These are phyloP conservation scores for Isabelozyma gotoi DNA, from an alignment of 805 yeast species.

Conservation along the genomic window DNA sequence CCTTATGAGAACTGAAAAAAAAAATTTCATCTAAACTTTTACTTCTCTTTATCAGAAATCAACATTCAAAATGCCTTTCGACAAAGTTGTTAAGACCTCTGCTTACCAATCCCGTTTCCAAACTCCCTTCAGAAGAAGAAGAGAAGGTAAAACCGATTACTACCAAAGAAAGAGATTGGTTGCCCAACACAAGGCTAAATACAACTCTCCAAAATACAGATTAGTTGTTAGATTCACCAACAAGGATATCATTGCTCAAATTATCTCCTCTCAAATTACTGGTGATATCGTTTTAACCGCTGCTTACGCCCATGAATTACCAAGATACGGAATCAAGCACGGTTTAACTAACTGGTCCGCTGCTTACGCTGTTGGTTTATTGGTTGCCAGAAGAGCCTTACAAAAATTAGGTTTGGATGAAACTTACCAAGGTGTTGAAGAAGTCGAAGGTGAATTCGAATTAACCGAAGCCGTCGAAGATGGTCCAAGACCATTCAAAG, in stretches of 20 bases:
- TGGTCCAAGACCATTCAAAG: constrained; percentile 99
- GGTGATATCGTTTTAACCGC: constrained; percentile 96
- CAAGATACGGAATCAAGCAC: constrained; percentile 94
- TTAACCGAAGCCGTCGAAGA: constrained; percentile 99
- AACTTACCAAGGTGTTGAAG: constrained; percentile 98
- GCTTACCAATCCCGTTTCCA: constrained; percentile 99
- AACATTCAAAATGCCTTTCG: constrained; percentile 67
- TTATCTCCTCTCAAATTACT: constrained; percentile 92
- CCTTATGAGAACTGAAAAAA: neutral
- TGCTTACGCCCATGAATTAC: constrained; percentile 98
- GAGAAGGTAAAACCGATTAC: constrained; percentile 99
- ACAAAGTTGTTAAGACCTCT: constrained; percentile 69
- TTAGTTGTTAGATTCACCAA: constrained; percentile 99
- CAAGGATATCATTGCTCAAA: constrained; percentile 98
- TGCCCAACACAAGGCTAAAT: constrained; percentile 99
- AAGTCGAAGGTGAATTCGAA: constrained; percentile 98
- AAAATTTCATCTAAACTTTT: neutral
- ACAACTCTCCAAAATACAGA: constrained; percentile 99
- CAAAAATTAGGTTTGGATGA: constrained; percentile 97
- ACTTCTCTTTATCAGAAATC: neutral
- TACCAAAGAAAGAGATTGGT: constrained; percentile 99
- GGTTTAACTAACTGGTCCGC: constrained; percentile 99
- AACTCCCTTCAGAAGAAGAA: constrained; percentile 99
- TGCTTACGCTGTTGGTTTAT: constrained; percentile 98
- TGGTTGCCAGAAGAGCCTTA: constrained; percentile 98